Conservation (phyloP, 352 stramenopile genomes). For the Pythium diclinum region DNA sequence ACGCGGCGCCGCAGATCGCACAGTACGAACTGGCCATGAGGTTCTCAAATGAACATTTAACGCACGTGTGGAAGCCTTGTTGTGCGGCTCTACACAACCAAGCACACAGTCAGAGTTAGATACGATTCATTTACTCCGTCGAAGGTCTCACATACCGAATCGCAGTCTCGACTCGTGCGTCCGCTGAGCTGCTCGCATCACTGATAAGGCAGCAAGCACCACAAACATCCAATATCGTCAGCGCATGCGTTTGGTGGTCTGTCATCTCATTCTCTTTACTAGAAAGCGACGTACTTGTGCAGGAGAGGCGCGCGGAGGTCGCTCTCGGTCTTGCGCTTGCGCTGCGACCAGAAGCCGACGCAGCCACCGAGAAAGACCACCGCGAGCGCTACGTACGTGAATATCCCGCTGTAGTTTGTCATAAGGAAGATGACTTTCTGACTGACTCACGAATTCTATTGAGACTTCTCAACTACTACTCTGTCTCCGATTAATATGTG, state of each 20-base stretch:
- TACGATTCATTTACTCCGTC: background rate
- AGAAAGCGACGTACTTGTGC: constrained; percentile 3
- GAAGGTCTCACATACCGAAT: constrained; percentile 8
- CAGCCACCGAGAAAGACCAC: background rate
- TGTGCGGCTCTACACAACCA: background rate
- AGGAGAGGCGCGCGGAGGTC: constrained; percentile 13
- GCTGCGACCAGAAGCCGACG: background rate
- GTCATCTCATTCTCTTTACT: background rate
- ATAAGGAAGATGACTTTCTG: too few relatives aligned
- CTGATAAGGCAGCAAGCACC: background rate
- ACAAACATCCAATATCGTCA: background rate
- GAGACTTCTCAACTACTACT: too few relatives aligned
- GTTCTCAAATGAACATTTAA: constrained; percentile 11
- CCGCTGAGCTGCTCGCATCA: constrained; percentile 3
- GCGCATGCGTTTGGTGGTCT: background rate
- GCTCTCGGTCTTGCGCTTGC: constrained; percentile 5
- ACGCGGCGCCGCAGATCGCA: constrained; percentile 11
- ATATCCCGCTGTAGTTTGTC: background rate
- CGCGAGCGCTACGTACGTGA: background rate
- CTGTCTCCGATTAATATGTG: too few relatives aligned
- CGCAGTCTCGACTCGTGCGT: constrained; percentile 15
- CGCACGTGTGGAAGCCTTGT: constrained; percentile 4
- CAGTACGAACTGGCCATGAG: constrained; percentile 13
- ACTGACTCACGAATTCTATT: too few relatives aligned
- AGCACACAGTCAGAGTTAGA: background rate